Percentiles rank a stretch among this genome's conserved stretches.
These are phyloP conservation scores for Anthracocystis panici-leucophaei DNA, from an alignment of 1,284 basidiomycete species.

Conservation along the genomic window DNA sequence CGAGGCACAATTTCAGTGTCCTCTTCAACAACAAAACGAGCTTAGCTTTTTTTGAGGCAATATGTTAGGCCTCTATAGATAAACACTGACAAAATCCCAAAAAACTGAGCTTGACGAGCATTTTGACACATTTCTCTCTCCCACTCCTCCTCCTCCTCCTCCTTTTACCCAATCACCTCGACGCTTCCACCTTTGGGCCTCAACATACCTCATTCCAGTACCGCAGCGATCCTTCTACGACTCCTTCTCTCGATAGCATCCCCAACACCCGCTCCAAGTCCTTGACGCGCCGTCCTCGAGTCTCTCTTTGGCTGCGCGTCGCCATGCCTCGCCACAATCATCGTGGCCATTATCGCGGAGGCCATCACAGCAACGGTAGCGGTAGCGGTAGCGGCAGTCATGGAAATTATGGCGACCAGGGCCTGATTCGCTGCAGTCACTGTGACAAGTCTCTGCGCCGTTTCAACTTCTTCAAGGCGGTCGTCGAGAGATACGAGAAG, in stretches of 20 bases:
- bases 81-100: too few relatives aligned
- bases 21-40: not conserved
- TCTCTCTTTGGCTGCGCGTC: conserved; percentile 4
- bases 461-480: conserved; percentile 6
- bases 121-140: not conserved
- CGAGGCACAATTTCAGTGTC: conserved; percentile 1
- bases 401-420: not conserved
- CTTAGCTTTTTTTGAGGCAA: too few relatives aligned
- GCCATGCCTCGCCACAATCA: conserved; percentile 22
- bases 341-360: not conserved
- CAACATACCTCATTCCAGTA: too few relatives aligned
- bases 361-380: not conserved
- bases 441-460: conserved; percentile 8
- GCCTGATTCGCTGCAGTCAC: conserved; percentile 3
- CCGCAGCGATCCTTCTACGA: not conserved
- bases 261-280: too few relatives aligned
- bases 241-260: too few relatives aligned
- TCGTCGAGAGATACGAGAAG: conserved; percentile 8
- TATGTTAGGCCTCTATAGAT: too few relatives aligned
- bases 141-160: not conserved
- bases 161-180: not conserved
- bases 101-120: not conserved
- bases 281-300: not conserved
- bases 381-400: not conserved
- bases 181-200: too few relatives aligned